phyloP scores from a whole-genome alignment of 768 basidiomycete species.

The Cystobasidium tubakii region DNA sequence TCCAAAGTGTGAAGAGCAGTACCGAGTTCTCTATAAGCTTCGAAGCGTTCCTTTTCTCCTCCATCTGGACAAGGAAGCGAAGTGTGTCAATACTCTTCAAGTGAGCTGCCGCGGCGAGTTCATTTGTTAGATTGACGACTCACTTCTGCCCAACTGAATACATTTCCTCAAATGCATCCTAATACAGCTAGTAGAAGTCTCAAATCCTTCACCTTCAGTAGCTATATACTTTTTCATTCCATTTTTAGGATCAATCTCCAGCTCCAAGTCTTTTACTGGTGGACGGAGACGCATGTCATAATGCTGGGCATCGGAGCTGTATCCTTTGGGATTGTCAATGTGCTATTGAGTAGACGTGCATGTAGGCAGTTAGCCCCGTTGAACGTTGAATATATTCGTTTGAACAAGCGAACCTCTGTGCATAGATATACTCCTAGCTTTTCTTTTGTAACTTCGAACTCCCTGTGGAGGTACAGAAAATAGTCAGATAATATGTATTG shows the following conservation, averaged over 20 bases:
- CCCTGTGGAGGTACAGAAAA: constrained; percentile 50
- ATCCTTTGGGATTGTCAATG: constrained; percentile 35
- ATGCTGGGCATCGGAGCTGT: constrained; percentile 22
- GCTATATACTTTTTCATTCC: constrained; percentile 95
- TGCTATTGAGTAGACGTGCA: background rate
- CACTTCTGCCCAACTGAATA: constrained; percentile 69
- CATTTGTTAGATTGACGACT: background rate
- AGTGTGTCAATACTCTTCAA: too few relatives aligned
- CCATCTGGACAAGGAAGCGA: constrained; percentile 49
- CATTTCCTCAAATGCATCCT: constrained; percentile 68
- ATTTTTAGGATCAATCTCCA: constrained; percentile 73
- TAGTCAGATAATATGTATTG: constrained; percentile 38
- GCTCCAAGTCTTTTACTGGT: constrained; percentile 74
- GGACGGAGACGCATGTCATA: constrained; percentile 71
- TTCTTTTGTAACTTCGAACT: constrained; percentile 52
- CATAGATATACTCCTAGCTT: constrained; percentile 52
- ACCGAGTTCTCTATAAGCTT: constrained; percentile 68
- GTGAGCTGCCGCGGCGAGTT: too few relatives aligned
- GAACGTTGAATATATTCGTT: background rate
- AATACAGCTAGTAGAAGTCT: constrained; percentile 73
- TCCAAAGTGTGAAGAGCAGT: constrained; percentile 54
- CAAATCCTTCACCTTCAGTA: constrained; percentile 69
- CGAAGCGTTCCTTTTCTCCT: constrained; percentile 55
- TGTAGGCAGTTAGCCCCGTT: background rate
- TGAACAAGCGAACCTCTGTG: constrained; percentile 47